Evolutionary conservation across 306 rosid species (phyloP).

Genomic region (Sesbania bispinosa): DNA sequence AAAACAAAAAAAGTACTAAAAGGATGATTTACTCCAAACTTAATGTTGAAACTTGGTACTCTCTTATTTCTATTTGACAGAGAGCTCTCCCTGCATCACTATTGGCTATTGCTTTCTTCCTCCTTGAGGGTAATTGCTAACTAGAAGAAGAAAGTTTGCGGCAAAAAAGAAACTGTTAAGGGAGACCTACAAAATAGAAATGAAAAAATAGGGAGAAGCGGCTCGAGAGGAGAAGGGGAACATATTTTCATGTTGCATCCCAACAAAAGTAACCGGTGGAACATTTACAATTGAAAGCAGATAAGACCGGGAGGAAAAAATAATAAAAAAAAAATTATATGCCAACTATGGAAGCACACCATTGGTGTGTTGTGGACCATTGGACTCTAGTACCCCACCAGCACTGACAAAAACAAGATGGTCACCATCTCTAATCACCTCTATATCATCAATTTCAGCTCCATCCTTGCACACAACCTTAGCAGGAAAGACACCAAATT

Average conservation of each 20-base stretch:
- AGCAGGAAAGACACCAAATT: slow-evolving; percentile 39
- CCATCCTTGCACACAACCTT: slow-evolving; percentile 63
- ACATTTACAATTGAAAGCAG: slow-evolving; percentile 19
- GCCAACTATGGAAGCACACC: slow-evolving; percentile 5
- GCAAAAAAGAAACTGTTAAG: no score
- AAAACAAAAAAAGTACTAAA: no score
- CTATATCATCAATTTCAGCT: slow-evolving; percentile 66
- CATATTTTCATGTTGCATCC: background rate
- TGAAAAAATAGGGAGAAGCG: no score
- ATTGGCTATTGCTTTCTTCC: background rate
- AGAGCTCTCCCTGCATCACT: background rate
- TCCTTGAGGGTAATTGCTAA: background rate
- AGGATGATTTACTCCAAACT: no score
- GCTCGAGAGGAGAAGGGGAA: background rate
- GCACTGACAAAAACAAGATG: slow-evolving; percentile 54
- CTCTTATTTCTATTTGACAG: background rate
- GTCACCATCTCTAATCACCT: slow-evolving; percentile 90
- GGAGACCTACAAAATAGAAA: no score
- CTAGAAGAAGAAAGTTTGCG: no score
- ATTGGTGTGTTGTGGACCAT: background rate
- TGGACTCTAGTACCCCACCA: slow-evolving; percentile 5
- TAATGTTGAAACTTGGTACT: no score
- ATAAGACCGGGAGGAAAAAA: background rate
- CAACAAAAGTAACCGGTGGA: background rate
- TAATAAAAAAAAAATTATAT: background rate